Base-by-base conservation (phyloP, 371 early-diverging fungal genomes). In the Mucor saturninus region DNA sequence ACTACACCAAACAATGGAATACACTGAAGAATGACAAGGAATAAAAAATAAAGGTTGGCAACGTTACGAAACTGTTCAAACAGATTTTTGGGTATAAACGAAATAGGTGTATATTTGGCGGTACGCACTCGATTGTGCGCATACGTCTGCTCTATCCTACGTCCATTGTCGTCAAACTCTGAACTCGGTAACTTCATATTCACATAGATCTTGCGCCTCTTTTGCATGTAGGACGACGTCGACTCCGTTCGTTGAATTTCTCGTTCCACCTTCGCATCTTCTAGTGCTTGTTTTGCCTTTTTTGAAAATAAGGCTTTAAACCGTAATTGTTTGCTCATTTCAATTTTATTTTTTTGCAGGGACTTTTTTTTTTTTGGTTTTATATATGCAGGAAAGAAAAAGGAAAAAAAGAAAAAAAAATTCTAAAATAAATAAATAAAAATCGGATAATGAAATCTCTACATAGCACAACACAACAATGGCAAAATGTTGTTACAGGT, bases 1-100 rank as follows among this genome's bases (percentile, higher is more conserved):
- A 89, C 76, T 39, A 91, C 84, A 69, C 81, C 85, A 75, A 93
- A 83, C 54, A 86, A 54, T 0, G 92, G 93, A 51, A 92, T 82
- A 62, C 81, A 80, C 72, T 97, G 94, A 8, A 99, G 79, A 50
- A 95, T 86, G 10, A 94, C 89, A 10, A 96, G 77, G 35, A 91
- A 81, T 42, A 98, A 77, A 71, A 99, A 99, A 73, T 93, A 99
- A 13, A 97, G 54, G 72, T 98, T 99, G 64, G 95, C 95, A 3
- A 94, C 84, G 56, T 93, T 91, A 35, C 92, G 85, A 63, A 97
- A 94, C 76, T 99, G 99, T 62, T 93, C 93, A 51, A 91, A 86
- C 14, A 98, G 71, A 67, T 98, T 95, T 62, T 91, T 90, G 15
- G 99, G 99, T 52, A 99, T 56, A 76, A 98, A 99, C 0, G 90